A percentile compares a stretch with the other conserved stretches of the same genome.
These are phyloP conservation scores for Spergularia azorica DNA, from an alignment of 179 eudicot genomes.

Conservation along the genomic window DNA sequence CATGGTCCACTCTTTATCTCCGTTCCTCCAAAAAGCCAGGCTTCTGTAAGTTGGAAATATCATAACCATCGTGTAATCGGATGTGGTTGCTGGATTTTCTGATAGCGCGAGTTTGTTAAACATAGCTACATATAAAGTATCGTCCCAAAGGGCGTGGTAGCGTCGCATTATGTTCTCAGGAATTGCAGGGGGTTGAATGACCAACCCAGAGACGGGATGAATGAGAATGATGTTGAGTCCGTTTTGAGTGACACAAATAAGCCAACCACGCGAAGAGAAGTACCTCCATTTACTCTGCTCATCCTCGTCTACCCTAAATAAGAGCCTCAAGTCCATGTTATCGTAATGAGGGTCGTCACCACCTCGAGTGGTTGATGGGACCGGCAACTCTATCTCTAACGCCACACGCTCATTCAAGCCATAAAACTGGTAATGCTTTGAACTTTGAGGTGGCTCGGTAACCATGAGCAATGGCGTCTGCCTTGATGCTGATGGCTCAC, in stretches of 20 bases:
- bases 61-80: constrained; percentile 9
- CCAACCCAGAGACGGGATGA: neutral
- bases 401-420: neutral
- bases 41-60: neutral
- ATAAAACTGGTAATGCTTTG: constrained; percentile 3
- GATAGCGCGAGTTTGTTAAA: neutral
- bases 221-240: neutral
- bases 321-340: neutral
- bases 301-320: neutral
- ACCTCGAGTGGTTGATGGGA: constrained; percentile 4
- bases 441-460: constrained; percentile 1
- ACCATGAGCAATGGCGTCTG: constrained; percentile 10
- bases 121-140: neutral
- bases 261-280: constrained; percentile 14
- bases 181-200: constrained; percentile 8
- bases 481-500: neutral
- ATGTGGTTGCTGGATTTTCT: neutral
- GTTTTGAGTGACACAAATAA: constrained; percentile 4
- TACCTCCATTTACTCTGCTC: constrained; percentile 8
- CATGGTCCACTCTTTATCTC: constrained; percentile 10
- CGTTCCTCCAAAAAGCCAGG: constrained; percentile 2
- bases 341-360: neutral
- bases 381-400: neutral
- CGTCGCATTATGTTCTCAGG: neutral
- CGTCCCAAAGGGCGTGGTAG: too few species aligned